A percentile compares a stretch with the other conserved stretches of the same genome.
phyloP scores from a whole-genome alignment of 2,329 filamentous ascomycete genomes.

The Aspergillus tamarii region DNA sequence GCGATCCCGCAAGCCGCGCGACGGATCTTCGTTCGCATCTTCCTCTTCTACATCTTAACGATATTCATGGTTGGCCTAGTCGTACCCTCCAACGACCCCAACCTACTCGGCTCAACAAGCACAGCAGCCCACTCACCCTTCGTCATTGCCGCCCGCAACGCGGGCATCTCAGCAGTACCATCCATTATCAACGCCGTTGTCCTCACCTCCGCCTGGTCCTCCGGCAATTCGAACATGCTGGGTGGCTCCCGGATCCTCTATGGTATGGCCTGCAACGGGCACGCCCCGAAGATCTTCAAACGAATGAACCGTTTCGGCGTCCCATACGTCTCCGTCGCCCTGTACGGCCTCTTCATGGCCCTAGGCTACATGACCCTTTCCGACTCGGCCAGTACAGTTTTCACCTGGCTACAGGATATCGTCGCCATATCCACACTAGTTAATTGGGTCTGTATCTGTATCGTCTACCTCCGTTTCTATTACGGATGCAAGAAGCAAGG shows the following conservation, averaged over 20 bases:
- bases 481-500: constrained; percentile 45
- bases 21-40: constrained; percentile 58
- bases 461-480: constrained; percentile 57
- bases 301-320: constrained; percentile 39
- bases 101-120: constrained; percentile 21
- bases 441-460: constrained; percentile 62
- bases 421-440: constrained; percentile 42
- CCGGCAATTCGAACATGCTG: constrained; percentile 68
- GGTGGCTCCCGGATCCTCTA: constrained; percentile 57
- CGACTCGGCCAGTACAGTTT: constrained; percentile 57
- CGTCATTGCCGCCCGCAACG: constrained; percentile 71
- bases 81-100: constrained; percentile 56
- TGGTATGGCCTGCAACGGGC: constrained; percentile 50
- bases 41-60: constrained; percentile 61
- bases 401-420: constrained; percentile 69
- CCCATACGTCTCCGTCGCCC: constrained; percentile 46
- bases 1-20: constrained; percentile 59
- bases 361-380: constrained; percentile 65
- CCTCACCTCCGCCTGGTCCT: constrained; percentile 71
- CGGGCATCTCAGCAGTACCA: constrained; percentile 68
- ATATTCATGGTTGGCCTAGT: constrained; percentile 63
- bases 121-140: constrained; percentile 56
- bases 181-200: constrained; percentile 78
- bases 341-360: constrained; percentile 46
- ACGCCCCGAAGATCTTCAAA: constrained; percentile 57